phyloP scores from a whole-genome alignment of 2,329 filamentous ascomycete genomes.

The Didymella glomerata region DNA sequence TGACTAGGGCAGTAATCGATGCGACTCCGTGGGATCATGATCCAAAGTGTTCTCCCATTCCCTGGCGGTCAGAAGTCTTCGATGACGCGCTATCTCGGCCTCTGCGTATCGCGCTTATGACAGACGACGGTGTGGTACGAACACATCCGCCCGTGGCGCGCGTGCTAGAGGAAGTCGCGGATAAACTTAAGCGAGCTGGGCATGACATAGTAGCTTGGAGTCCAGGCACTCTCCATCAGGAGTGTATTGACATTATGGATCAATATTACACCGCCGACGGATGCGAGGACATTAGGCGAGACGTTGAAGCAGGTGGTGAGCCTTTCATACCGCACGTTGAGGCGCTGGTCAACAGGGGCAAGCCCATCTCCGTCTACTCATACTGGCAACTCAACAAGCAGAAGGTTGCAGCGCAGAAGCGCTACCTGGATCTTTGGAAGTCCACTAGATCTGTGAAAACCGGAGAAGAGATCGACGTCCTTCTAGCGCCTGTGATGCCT shows the following conservation, averaged over 20 bases:
- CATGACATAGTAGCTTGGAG: slow-evolving; percentile 66
- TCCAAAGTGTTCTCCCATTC: slow-evolving; percentile 61
- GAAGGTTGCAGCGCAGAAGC: slow-evolving; percentile 63
- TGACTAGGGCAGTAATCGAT: slow-evolving; percentile 59
- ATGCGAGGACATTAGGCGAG: slow-evolving; percentile 67
- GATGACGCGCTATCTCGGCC: slow-evolving; percentile 53
- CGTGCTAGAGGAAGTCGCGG: slow-evolving; percentile 52
- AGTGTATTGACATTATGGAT: slow-evolving; percentile 68
- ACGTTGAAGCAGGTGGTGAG: slow-evolving; percentile 64
- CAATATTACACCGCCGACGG: slow-evolving; percentile 69
- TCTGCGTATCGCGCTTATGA: slow-evolving; percentile 60
- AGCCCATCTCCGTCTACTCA: slow-evolving; percentile 65
- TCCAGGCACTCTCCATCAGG: slow-evolving; percentile 58
- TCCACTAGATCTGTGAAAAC: slow-evolving; percentile 53
- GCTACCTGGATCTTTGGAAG: slow-evolving; percentile 68
- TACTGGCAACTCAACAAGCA: slow-evolving; percentile 73
- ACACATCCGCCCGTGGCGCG: slow-evolving; percentile 63
- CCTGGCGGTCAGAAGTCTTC: slow-evolving; percentile 62
- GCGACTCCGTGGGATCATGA: slow-evolving; percentile 64
- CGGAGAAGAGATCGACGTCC: slow-evolving; percentile 61
- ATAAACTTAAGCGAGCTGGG: slow-evolving; percentile 56
- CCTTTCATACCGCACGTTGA: slow-evolving; percentile 61
- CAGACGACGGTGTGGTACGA: slow-evolving; percentile 64
- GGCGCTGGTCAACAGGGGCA: slow-evolving; percentile 58
- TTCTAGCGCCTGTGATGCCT: slow-evolving; percentile 68